Percentiles rank a stretch among this genome's conserved stretches.
These are phyloP conservation scores for Rhizophagus sp. DNA, from an alignment of 192 early-diverging fungal genomes.

Conservation along the genomic window DNA sequence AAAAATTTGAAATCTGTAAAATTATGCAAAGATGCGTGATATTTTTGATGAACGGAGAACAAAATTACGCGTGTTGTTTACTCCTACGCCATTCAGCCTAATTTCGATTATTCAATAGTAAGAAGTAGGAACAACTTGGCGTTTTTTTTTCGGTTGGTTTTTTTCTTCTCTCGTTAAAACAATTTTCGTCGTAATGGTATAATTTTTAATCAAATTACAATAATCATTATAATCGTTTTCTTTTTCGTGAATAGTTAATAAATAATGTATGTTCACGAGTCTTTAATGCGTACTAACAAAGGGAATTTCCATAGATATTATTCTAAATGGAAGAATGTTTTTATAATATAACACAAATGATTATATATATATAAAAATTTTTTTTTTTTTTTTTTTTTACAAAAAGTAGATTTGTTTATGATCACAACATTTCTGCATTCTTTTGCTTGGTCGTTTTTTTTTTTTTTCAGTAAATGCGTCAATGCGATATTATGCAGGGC, in stretches of 20 bases:
- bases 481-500: background rate
- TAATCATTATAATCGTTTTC: background rate
- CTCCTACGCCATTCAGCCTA: background rate
- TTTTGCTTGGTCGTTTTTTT: background rate
- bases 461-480: background rate
- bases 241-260: background rate
- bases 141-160: background rate
- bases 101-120: background rate
- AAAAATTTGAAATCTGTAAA: background rate
- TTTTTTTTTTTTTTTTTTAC: too few relatives aligned
- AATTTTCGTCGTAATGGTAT: background rate
- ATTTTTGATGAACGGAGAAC: background rate
- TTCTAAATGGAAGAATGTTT: background rate
- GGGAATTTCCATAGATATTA: background rate
- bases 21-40: background rate
- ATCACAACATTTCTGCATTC: background rate
- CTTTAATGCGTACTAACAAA: background rate
- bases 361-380: background rate
- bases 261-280: conserved; percentile 8
- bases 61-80: background rate
- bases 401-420: background rate
- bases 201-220: background rate
- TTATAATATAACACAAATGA: background rate
- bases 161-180: background rate
- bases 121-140: background rate